Base-by-base conservation (phyloP, 1,284 basidiomycete genomes). In the Trichosporon coremiiforme region DNA sequence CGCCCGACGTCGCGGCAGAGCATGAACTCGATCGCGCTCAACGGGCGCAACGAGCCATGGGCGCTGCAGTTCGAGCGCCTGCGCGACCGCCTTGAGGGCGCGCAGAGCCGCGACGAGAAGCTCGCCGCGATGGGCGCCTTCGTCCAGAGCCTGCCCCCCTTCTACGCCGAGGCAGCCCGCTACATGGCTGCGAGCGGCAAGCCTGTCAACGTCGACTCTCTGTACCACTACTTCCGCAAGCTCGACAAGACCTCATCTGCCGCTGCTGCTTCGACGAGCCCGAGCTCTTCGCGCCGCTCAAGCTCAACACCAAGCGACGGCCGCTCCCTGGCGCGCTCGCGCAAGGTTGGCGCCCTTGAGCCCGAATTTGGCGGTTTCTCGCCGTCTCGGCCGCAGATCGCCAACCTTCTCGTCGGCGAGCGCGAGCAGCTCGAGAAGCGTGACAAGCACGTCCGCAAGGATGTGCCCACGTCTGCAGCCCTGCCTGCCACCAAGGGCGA, bases 141-240 rank as follows among this genome's bases (percentile, higher is more conserved):
- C 36, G 36, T 73, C n/a, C 50, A 66, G 10, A 41, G 62, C 36
- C 66, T 73, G 1, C 72, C 72, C 0, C 70, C 72, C 0, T 67
- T 64, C 33, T 70, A 71, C 65, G 66, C 57, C 0, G 47, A 66
- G 5, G 70, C 68, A 1, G 72, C 70, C 1, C 25, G 50, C 60
- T 67, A 66, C 29, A 66, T 71, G 31, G 55, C 29, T 2, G 25
- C 35, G 15, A 31, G 22, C 7, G 70, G 66, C 25, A 36, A 53
- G 36, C 41, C 41, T 2, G 62, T 73, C 60, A 73, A 73, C 63
- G 62, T 73, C 25, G 72, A 73, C 62, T 31, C 64, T 13, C 38
- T 73, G 25, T 70, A 60, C 12, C 60, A 60, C 17, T 71, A 71
- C 55, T 69, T 73, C 33, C 33, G 64, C 13, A 66, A 65, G 53